These are phyloP conservation scores for Leccinum fuscescens DNA, from an alignment of 1,284 basidiomycete species.

Conservation along the genomic window DNA sequence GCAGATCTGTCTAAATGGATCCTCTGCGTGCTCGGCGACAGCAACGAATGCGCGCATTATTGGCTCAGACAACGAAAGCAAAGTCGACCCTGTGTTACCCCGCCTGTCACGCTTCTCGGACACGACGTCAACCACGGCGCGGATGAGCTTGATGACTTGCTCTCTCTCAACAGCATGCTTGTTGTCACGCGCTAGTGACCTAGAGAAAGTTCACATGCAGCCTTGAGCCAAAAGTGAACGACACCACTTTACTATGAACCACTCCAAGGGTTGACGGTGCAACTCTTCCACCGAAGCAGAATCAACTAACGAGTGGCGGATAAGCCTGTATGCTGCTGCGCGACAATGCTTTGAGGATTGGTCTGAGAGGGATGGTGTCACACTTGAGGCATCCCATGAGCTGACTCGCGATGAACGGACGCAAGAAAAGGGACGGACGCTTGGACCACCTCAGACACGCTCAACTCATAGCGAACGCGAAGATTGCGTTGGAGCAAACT, in stretches of 20 bases:
- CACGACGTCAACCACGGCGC: conserved; percentile 77
- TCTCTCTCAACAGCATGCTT: conserved; percentile 87
- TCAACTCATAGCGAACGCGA: conserved; percentile 75
- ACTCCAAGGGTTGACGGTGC: conserved; percentile 70
- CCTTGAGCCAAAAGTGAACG: neutral
- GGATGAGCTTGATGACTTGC: conserved; percentile 90
- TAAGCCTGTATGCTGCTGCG: conserved; percentile 84
- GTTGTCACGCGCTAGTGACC: conserved; percentile 83
- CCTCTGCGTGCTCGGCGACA: conserved; percentile 91
- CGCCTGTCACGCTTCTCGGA: conserved; percentile 50
- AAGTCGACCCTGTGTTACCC: conserved; percentile 41
- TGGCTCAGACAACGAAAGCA: conserved; percentile 68
- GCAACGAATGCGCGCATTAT: conserved; percentile 87
- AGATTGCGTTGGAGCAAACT: conserved; percentile 72
- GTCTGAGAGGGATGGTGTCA: conserved; percentile 78
- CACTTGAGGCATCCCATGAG: conserved; percentile 41
- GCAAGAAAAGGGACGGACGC: conserved; percentile 48
- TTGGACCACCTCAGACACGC: conserved; percentile 67
- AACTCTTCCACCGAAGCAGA: conserved; percentile 60
- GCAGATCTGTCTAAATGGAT: conserved; percentile 82
- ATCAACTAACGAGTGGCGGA: conserved; percentile 80
- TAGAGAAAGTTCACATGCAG: conserved; percentile 33
- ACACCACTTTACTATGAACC: conserved; percentile 80
- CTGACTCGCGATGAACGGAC: neutral
- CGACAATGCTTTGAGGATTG: conserved; percentile 70